Conservation (phyloP, 192 early-diverging fungal species). For the Chytriomyces sp. region DNA sequence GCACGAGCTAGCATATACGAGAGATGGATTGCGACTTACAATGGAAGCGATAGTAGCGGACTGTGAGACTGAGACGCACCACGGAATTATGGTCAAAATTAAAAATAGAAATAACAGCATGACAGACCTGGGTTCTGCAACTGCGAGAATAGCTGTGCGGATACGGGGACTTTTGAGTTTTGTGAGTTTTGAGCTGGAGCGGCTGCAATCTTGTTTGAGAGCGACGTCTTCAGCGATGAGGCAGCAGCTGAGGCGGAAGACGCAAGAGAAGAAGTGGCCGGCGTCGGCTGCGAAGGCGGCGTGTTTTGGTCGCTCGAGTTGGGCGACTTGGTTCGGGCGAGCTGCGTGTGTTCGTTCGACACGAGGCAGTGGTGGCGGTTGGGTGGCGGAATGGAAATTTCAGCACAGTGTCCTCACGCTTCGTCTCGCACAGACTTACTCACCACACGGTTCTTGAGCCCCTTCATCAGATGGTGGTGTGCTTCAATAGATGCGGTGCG, state of each 20-base stretch:
- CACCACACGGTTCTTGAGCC: conserved; percentile 56
- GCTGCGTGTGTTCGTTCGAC: conserved; percentile 10
- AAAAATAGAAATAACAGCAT: no score
- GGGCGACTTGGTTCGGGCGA: conserved; percentile 48
- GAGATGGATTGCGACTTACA: no score
- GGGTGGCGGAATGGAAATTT: background rate
- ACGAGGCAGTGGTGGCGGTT: background rate
- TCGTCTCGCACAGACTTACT: background rate
- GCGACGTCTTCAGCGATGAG: conserved; percentile 38
- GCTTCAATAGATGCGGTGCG: no score
- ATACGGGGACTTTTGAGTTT: no score
- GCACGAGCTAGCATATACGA: no score
- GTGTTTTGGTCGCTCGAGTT: conserved; percentile 15
- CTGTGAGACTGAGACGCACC: no score
- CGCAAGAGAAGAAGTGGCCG: conserved; percentile 23
- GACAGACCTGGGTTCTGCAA: no score
- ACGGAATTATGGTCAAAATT: no score
- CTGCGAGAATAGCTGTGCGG: no score
- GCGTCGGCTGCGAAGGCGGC: background rate
- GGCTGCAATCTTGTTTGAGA: conserved; percentile 51
- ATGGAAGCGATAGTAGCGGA: no score
- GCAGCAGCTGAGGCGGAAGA: conserved; percentile 10
- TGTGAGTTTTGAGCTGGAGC: no score
- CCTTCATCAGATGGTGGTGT: conserved; percentile 41
- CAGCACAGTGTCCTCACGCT: background rate